Evolutionary conservation across 441 rosid species (phyloP).

Genomic region (Rhodomyrtus psidioides): DNA sequence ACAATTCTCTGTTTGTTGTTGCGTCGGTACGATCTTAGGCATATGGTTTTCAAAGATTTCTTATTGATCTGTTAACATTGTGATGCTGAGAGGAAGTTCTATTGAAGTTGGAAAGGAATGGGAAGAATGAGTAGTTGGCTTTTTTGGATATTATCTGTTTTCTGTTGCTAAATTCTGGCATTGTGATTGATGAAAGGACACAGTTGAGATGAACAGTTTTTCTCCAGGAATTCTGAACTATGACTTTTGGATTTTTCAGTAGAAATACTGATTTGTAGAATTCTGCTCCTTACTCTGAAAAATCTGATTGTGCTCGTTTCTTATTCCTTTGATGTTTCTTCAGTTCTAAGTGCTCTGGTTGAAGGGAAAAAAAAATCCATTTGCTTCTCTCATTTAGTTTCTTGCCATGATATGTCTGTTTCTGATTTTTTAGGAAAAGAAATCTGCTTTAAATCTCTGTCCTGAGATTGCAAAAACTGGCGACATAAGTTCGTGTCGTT

Average conservation of each 20-base stretch:
- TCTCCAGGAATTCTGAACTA: neutral
- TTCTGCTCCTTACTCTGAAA: neutral
- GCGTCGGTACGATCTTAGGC: neutral
- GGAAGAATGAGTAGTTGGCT: neutral
- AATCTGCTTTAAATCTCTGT: conserved; percentile 52
- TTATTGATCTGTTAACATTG: neutral
- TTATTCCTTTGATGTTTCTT: neutral
- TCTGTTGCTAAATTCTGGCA: neutral
- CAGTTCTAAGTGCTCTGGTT: neutral
- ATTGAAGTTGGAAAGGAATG: neutral
- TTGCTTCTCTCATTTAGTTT: neutral
- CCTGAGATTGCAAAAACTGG: conserved; percentile 65
- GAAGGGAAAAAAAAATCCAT: neutral
- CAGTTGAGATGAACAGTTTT: neutral
- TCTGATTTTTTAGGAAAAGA: conserved; percentile 30
- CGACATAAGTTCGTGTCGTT: conserved; percentile 55
- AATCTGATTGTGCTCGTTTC: neutral
- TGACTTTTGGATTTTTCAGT: neutral
- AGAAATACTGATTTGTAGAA: neutral
- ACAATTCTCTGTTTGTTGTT: neutral
- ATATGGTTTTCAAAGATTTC: neutral
- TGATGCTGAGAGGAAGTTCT: neutral
- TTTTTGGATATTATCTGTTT: neutral
- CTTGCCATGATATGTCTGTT: neutral
- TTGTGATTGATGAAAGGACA: neutral